Percentiles rank a stretch among this genome's conserved stretches.
phyloP scores from a whole-genome alignment of 345 rosid genomes.

The Heritiera littoralis region DNA sequence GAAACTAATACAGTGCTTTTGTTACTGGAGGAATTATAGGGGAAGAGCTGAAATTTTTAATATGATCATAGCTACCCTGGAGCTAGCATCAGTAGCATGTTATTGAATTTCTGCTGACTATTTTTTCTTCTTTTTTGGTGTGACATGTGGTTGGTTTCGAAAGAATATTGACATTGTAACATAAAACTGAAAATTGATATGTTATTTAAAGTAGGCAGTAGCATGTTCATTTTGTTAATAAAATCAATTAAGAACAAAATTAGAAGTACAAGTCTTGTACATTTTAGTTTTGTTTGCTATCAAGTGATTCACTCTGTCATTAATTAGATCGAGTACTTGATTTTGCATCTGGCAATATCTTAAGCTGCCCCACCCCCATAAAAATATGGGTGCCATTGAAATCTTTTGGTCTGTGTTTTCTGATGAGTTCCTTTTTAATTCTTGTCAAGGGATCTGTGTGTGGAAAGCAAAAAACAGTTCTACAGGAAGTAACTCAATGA shows the following conservation, averaged over 20 bases:
- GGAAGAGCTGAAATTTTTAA: neutral
- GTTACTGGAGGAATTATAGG: neutral
- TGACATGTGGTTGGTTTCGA: neutral
- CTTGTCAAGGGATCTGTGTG: constrained; percentile 53
- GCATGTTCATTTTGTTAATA: neutral
- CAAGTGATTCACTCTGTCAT: neutral
- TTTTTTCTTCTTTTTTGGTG: neutral
- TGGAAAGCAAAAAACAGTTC: constrained; percentile 80
- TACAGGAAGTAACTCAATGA: constrained; percentile 49
- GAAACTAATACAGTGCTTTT: neutral
- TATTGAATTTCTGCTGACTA: neutral
- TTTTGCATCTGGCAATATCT: neutral
- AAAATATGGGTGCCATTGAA: neutral
- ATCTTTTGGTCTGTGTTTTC: neutral
- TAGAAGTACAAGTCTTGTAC: neutral
- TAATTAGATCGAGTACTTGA: neutral
- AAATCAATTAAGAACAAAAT: neutral
- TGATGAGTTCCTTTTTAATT: constrained; percentile 13
- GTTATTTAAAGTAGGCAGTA: neutral
- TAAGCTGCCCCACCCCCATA: neutral
- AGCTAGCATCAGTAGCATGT: neutral
- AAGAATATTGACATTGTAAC: neutral
- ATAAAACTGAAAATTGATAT: neutral
- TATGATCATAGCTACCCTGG: neutral
- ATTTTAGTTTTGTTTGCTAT: neutral